phyloP scores from a whole-genome alignment of 768 basidiomycete genomes.

The Boletus rufocinnamomeus region DNA sequence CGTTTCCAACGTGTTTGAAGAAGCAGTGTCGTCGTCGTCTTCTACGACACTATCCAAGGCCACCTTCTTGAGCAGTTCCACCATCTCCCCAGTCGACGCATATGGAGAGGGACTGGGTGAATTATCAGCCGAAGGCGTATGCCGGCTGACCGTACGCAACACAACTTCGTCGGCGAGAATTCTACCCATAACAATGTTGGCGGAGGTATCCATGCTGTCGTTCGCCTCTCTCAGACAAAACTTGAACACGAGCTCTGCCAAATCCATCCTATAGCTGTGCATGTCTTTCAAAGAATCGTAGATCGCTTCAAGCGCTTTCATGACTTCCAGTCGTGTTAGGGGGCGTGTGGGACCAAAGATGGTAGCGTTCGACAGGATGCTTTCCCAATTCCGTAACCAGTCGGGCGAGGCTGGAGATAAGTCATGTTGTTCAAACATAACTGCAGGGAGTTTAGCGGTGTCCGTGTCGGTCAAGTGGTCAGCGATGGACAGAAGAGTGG shows the following conservation, averaged over 20 bases:
- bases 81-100: constrained; percentile 26
- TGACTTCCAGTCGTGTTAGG: constrained; percentile 54
- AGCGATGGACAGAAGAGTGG: constrained; percentile 63
- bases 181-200: constrained; percentile 47
- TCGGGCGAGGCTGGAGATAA: constrained; percentile 70
- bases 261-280: constrained; percentile 56
- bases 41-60: constrained; percentile 38
- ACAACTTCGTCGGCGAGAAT: constrained; percentile 73
- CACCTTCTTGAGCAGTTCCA: constrained; percentile 46
- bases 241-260: constrained; percentile 56
- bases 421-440: constrained; percentile 68
- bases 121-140: constrained; percentile 16
- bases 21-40: constrained; percentile 47
- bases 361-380: constrained; percentile 50
- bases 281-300: constrained; percentile 73
- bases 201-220: constrained; percentile 28
- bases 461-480: constrained; percentile 71
- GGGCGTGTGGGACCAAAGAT: constrained; percentile 48
- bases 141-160: constrained; percentile 47
- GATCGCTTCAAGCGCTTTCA: constrained; percentile 56
- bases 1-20: constrained; percentile 41
- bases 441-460: constrained; percentile 58
- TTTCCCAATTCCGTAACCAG: constrained; percentile 71
- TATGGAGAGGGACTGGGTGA: constrained; percentile 20
- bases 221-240: constrained; percentile 44